Base-by-base conservation (phyloP, 2,329 filamentous ascomycete genomes). In the Thermothelomyces thermophilus region DNA sequence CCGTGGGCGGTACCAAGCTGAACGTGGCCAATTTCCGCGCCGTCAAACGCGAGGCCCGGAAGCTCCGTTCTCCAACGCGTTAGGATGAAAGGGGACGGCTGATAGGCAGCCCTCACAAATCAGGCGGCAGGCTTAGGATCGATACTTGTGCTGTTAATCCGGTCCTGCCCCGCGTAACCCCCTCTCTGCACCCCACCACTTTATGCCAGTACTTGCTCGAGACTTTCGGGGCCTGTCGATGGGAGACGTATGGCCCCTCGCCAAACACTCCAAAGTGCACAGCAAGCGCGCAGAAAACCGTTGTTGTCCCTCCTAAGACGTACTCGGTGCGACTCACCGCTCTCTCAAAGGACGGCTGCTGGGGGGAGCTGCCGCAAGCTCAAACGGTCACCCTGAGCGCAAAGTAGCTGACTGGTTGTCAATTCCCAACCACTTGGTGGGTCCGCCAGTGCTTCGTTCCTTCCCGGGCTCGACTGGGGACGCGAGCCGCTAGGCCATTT, bases 391-490 rank as follows among this genome's bases (percentile, higher is more conserved):
- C 28, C 33, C 31, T 45, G 33, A 14, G 24, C 37, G 5, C 10
- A 20, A 50, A 41, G 55, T 55, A 43, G 16, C 39, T 36, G 39
- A 46, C 34, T 44, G 46, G 52, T 43, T 49, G 47, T 51, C 47
- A 48, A 43, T 39, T 53, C 52, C 55, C 52, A 57, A 55, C 55
- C 55, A 50, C 55, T 55, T 50, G 50, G 55, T 51, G 55, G 50
- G 42, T 36, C 50, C 47, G 41, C 48, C 22, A 48, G 51, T 41
- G 30, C 41, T 16, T 56, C 47, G 51, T 53, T 54, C 54, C 51
- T 53, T 54, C 54, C 51, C 50, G 56, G 51, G 35, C 46, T 51
- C 37, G 37, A 39, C 52, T 51, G 50, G 53, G 50, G 47, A 41
- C 50, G 52, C 48, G 50, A 48, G 31, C n/a, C 36, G 48, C 56